phyloP scores from a whole-genome alignment of 352 stramenopile genomes.

The Globisporangium acanthophoron region DNA sequence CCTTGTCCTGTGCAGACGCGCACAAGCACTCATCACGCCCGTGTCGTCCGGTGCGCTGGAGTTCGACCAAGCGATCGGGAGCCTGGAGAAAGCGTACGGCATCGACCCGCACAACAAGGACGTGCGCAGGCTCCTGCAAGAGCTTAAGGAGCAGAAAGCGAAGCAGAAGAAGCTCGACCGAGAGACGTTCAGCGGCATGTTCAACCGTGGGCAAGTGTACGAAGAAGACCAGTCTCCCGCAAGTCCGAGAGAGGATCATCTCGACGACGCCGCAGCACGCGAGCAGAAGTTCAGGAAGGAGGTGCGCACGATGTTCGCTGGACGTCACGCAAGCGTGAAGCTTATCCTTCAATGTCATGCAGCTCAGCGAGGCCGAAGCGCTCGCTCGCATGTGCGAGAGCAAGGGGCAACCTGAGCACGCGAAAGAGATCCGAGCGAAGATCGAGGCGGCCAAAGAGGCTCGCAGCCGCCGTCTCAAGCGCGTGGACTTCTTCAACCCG shows the following conservation, averaged over 20 bases:
- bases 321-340: background rate
- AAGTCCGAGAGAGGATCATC: background rate
- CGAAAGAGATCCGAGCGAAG: conserved; percentile 57
- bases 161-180: conserved; percentile 65
- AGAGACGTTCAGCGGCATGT: conserved; percentile 82
- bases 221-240: conserved; percentile 18
- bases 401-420: conserved; percentile 54
- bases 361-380: conserved; percentile 63
- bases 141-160: conserved; percentile 57
- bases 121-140: conserved; percentile 58
- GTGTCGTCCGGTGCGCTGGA: conserved; percentile 68
- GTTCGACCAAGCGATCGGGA: conserved; percentile 66
- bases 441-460: conserved; percentile 46
- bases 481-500: conserved; percentile 75
- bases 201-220: conserved; percentile 64
- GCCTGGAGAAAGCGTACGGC: conserved; percentile 61
- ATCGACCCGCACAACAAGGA: conserved; percentile 57
- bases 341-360: background rate
- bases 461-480: conserved; percentile 40
- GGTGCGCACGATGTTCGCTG: conserved; percentile 15
- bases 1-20: conserved; percentile 26
- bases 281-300: conserved; percentile 54
- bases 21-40: conserved; percentile 70
- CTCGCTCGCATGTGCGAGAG: conserved; percentile 63
- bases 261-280: conserved; percentile 22